Percentiles rank a stretch among this genome's conserved stretches.
These are phyloP conservation scores for Platismatia glauca DNA, from an alignment of 495 filamentous ascomycete species.

Conservation along the genomic window DNA sequence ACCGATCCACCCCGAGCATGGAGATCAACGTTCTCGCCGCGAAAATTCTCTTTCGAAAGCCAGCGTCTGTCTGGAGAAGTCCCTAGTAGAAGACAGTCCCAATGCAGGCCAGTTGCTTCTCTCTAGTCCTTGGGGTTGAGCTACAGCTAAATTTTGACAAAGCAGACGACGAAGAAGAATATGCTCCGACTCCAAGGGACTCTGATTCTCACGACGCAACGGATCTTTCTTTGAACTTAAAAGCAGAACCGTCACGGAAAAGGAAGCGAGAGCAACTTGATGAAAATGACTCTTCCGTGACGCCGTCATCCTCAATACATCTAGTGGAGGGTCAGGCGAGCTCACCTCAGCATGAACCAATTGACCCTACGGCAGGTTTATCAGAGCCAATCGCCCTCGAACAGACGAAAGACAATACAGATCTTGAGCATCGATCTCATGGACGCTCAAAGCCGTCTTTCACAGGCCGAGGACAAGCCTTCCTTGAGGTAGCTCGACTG, in stretches of 20 bases:
- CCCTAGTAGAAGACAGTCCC: neutral
- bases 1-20: neutral
- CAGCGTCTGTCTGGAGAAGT: neutral
- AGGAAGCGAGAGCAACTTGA: slow-evolving; percentile 5
- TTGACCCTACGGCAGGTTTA: no score
- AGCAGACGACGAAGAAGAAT: neutral
- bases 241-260: slow-evolving; percentile 1
- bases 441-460: neutral
- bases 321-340: neutral
- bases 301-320: neutral
- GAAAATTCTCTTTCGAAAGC: neutral
- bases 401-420: neutral
- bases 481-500: slow-evolving; percentile 18
- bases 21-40: neutral
- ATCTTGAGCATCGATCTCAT: neutral
- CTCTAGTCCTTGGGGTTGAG: neutral
- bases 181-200: no score
- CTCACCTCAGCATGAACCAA: neutral
- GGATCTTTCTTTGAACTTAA: neutral
- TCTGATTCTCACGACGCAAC: neutral
- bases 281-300: neutral
- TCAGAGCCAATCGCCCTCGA: neutral
- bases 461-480: slow-evolving; percentile 10
- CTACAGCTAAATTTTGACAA: neutral
- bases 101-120: neutral